A percentile compares a stretch with the other conserved stretches of the same genome.
These are phyloP conservation scores for Phialemoniopsis sp. DNA, from an alignment of 2,329 filamentous ascomycete genomes.

Conservation along the genomic window DNA sequence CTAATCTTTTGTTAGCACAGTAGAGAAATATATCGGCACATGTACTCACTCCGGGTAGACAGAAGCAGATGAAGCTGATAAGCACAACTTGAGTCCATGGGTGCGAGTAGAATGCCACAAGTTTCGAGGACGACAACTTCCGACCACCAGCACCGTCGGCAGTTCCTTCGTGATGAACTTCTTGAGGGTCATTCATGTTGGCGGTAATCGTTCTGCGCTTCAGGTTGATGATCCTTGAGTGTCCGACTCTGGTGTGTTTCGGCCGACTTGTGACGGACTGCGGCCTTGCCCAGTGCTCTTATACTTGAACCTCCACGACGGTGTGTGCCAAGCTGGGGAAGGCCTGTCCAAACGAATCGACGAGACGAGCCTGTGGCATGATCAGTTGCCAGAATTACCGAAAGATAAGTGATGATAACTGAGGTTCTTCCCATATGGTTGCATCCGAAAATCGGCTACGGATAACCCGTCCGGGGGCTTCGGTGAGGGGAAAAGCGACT, in stretches of 20 bases:
- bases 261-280: too few relatives aligned
- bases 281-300: too few relatives aligned
- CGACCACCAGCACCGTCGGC: neutral
- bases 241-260: too few relatives aligned
- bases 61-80: constrained; percentile 45
- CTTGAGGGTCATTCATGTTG: constrained; percentile 5
- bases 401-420: too few relatives aligned
- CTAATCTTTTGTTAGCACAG: constrained; percentile 12
- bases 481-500: constrained; percentile 4
- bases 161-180: neutral
- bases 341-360: too few relatives aligned
- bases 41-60: constrained; percentile 34
- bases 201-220: constrained; percentile 1
- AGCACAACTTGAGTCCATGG: constrained; percentile 43
- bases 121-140: constrained; percentile 9
- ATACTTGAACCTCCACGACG: too few relatives aligned
- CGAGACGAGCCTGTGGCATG: too few relatives aligned
- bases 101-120: constrained; percentile 28
- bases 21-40: neutral
- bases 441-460: too few relatives aligned
- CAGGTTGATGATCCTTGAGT: constrained; percentile 6
- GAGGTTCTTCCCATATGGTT: too few relatives aligned
- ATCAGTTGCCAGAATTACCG: too few relatives aligned
- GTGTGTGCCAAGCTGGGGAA: too few relatives aligned
- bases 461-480: neutral